Evolutionary conservation across 1,284 basidiomycete genomes (phyloP).

Genomic region (Microbotryum intermedium): DNA sequence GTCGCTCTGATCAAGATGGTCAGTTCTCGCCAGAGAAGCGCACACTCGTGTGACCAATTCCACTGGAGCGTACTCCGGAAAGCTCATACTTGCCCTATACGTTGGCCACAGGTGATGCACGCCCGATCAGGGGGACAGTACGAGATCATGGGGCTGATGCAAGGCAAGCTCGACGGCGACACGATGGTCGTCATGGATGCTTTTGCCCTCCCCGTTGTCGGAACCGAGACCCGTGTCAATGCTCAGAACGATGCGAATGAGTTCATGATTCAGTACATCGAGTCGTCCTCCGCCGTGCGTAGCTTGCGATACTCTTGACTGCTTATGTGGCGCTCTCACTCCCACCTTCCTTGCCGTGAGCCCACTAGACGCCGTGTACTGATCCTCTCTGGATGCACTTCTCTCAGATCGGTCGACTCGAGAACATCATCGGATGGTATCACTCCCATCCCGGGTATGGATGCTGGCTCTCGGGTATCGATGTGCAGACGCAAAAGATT

Average conservation of each 20-base stretch:
- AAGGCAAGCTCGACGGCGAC: conserved; percentile 82
- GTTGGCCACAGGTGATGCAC: conserved; percentile 69
- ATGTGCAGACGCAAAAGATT: conserved; percentile 88
- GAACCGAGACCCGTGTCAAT: conserved; percentile 98
- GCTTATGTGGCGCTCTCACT: neutral
- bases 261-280: conserved; percentile 93
- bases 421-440: conserved; percentile 97
- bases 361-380: neutral
- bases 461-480: conserved; percentile 94
- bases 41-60: neutral
- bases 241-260: conserved; percentile 93
- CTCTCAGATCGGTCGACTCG: conserved; percentile 62
- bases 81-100: neutral
- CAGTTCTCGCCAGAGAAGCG: neutral
- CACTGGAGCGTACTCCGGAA: neutral
- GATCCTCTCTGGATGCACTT: neutral
- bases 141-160: conserved; percentile 99
- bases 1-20: conserved; percentile 98
- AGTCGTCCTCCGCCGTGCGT: conserved; percentile 63
- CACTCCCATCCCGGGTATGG: conserved; percentile 97
- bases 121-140: conserved; percentile 93
- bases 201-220: conserved; percentile 93
- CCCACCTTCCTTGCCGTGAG: too few relatives aligned
- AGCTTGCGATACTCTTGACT: neutral
- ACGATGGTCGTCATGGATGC: conserved; percentile 90